phyloP scores from a whole-genome alignment of 2,329 filamentous ascomycete genomes.

The Seiridium cupressi region DNA sequence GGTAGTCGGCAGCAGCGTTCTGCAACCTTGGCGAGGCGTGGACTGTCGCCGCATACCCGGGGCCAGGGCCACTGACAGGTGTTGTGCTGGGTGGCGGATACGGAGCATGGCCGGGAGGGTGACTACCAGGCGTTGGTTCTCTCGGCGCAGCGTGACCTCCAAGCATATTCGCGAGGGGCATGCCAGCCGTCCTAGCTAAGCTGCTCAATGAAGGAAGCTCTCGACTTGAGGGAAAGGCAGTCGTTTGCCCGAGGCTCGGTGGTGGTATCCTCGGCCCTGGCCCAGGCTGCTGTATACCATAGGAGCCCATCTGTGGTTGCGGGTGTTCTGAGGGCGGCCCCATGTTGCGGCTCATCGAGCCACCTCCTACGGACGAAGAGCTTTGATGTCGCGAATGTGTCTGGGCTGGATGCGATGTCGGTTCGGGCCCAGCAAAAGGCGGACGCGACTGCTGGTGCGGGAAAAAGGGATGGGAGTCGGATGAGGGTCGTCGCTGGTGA shows the following conservation, averaged over 20 bases:
- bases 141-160: constrained; percentile 41
- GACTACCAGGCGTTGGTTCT: constrained; percentile 36
- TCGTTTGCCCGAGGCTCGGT: constrained; percentile 26
- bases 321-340: constrained; percentile 25
- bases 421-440: constrained; percentile 22
- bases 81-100: constrained; percentile 39
- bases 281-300: constrained; percentile 13
- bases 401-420: constrained; percentile 24
- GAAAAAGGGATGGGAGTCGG: constrained; percentile 26
- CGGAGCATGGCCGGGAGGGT: constrained; percentile 27
- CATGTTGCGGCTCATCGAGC: constrained; percentile 25
- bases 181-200: constrained; percentile 43
- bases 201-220: constrained; percentile 35
- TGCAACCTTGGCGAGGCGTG: constrained; percentile 58
- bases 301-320: constrained; percentile 27
- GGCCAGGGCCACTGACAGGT: constrained; percentile 38
- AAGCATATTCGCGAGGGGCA: constrained; percentile 62
- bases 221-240: constrained; percentile 26
- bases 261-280: constrained; percentile 22
- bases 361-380: constrained; percentile 25
- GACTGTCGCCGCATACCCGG: constrained; percentile 45
- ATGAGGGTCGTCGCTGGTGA: constrained; percentile 26
- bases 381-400: constrained; percentile 29
- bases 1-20: constrained; percentile 52
- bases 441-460: constrained; percentile 24